Evolutionary conservation across 2,329 filamentous ascomycete species (phyloP).

Genomic region (Diaporthe vaccinii): DNA sequence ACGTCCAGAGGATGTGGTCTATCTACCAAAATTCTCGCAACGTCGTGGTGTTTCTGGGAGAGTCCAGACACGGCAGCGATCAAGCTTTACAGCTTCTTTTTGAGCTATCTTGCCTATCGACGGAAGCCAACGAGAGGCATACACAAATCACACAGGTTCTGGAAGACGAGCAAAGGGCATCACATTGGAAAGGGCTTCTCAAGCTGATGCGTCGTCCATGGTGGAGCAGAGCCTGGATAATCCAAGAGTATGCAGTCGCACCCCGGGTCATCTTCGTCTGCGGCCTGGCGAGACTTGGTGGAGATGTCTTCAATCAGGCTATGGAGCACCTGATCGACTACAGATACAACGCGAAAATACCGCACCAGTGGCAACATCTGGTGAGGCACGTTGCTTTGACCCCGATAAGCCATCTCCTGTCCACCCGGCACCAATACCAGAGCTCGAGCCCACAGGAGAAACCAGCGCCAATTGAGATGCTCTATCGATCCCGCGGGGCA

Average conservation of each 20-base stretch:
- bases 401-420: background rate
- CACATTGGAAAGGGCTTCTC: conserved; percentile 1
- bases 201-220: conserved; percentile 11
- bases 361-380: background rate
- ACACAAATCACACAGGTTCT: background rate
- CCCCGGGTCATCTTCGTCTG: conserved; percentile 22
- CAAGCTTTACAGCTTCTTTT: conserved; percentile 13
- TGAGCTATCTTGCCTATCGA: background rate
- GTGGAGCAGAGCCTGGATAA: conserved; percentile 29
- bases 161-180: background rate
- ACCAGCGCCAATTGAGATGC: conserved; percentile 9
- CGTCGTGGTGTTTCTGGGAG: conserved; percentile 24
- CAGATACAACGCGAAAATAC: conserved; percentile 14
- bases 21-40: conserved; percentile 9
- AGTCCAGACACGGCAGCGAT: background rate
- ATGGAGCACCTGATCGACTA: conserved; percentile 28
- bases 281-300: background rate
- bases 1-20: conserved; percentile 26
- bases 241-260: conserved; percentile 14
- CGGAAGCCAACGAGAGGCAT: background rate
- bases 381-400: conserved; percentile 2
- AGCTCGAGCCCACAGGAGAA: conserved; percentile 3
- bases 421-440: conserved; percentile 24
- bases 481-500: conserved; percentile 4
- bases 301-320: background rate